These are phyloP conservation scores for Populus trichocarpa DNA, from an alignment of 441 rosid species.

Conservation along the genomic window DNA sequence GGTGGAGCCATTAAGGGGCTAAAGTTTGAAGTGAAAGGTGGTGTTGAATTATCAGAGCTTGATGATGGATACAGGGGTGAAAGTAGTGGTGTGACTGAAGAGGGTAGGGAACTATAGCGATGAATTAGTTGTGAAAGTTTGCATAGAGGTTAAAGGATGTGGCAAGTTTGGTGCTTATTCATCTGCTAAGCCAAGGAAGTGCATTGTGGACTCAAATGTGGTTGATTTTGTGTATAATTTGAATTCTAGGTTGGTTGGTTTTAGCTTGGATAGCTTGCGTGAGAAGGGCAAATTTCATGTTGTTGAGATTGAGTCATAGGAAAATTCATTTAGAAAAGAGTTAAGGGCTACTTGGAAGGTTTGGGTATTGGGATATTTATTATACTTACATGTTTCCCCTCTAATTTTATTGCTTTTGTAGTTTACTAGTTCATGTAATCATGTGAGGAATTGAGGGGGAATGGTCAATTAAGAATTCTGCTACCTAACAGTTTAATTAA, in stretches of 20 bases:
- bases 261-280: slow-evolving; percentile 38
- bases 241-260: slow-evolving; percentile 43
- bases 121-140: slow-evolving; percentile 45
- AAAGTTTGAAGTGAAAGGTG: slow-evolving; percentile 36
- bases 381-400: neutral
- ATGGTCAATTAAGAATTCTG: neutral
- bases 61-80: slow-evolving; percentile 17
- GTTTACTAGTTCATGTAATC: neutral
- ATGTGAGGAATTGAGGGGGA: neutral
- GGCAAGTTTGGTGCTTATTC: slow-evolving; percentile 79
- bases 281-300: slow-evolving; percentile 44
- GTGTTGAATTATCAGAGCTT: slow-evolving; percentile 18
- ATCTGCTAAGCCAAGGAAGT: slow-evolving; percentile 63
- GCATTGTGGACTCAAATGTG: slow-evolving; percentile 47
- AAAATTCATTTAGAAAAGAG: neutral
- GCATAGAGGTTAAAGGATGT: slow-evolving; percentile 69
- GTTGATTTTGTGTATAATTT: slow-evolving; percentile 48
- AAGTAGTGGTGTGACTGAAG: slow-evolving; percentile 8
- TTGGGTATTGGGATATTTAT: neutral
- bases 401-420: neutral
- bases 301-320: slow-evolving; percentile 43
- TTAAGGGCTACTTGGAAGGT: neutral
- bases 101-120: slow-evolving; percentile 26
- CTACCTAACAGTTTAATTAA: neutral
- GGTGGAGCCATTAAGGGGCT: slow-evolving; percentile 78